Conservation (phyloP, 495 filamentous ascomycete species). For the Tuber umbilicatum region DNA sequence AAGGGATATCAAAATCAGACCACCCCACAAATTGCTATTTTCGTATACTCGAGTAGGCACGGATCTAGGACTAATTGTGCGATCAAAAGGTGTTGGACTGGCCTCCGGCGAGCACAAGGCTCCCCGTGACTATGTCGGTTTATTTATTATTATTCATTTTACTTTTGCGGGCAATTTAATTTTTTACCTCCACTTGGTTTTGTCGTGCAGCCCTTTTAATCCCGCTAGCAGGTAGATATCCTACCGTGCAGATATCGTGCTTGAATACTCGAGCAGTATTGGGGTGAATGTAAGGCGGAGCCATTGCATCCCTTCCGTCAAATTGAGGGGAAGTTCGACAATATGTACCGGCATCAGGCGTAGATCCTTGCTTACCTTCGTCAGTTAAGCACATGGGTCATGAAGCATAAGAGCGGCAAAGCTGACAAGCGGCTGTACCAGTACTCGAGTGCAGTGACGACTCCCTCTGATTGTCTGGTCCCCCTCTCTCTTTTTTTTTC, state of each 20-base stretch:
- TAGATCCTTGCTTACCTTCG: not conserved
- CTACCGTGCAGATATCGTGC: not conserved
- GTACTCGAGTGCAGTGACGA: not conserved
- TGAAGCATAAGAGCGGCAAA: not conserved
- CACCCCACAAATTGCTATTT: not conserved
- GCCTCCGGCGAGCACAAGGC: not conserved
- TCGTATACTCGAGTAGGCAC: not conserved
- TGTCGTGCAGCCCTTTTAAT: not conserved
- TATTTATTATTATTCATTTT: not conserved
- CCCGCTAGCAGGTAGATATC: not conserved
- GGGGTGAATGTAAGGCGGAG: not conserved
- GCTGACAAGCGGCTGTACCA: not conserved
- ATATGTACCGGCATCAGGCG: not conserved
- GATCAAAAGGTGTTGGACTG: not conserved
- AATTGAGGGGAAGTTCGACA: not conserved
- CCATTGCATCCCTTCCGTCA: not conserved
- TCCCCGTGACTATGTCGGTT: not conserved
- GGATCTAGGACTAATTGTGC: not conserved
- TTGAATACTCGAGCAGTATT: not conserved
- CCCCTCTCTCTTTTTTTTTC: not conserved
- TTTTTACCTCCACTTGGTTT: not conserved
- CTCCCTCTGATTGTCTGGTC: not conserved
- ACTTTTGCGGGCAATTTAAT: not conserved
- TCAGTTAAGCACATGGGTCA: not conserved
- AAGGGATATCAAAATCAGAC: constrained; percentile 3